Base-by-base conservation (phyloP, 306 rosid genomes). In the Prunus fruticosa region DNA sequence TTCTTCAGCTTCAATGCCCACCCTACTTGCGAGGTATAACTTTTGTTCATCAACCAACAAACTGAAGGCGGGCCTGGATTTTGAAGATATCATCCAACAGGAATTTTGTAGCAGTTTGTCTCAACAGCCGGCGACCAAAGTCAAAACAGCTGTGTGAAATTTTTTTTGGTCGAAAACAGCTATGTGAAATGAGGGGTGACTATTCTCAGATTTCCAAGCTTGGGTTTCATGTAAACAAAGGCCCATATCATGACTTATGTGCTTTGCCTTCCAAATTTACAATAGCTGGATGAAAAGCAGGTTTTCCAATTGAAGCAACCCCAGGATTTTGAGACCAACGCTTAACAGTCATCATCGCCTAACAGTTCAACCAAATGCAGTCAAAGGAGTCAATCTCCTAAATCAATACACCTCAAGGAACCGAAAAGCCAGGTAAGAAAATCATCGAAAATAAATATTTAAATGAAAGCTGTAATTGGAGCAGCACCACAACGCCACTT, bases 401-500 rank as follows among this genome's bases (percentile, higher is more conserved):
- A 23, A 57, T 69, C 22, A 52, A n/a, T 32, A 53, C 32, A 77
- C 57, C n/a, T 53, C 47, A 65, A 75, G 71, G 30, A 14, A 22
- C 41, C 53, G 28, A 60, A 64, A 61, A 69, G 62, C 6, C 27
- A 47, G 61, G 32, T 9, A 49, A 27, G 71, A 34, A 16, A 65
- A 66, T 34, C 34, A 30, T 30, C 34, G 34, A 30, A 30, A 30
- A 30, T 30, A 30, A 30, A 30, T 30, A 30, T 30, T 30, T 30
- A 30, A 30, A 30, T 30, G 34, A 30, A 30, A 30, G 34, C 97
- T 4, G 98, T 22, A 38, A 93, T 84, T 71, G 98, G 97, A 77
- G 96, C 93, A 80, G 98, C 98, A 41, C 97, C 97, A 81, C 98
- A 93, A 43, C 85, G 84, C 98, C 97, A 93, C 78, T 93, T 90